Evolutionary conservation across 495 filamentous ascomycete genomes (phyloP).

Genomic region (Podospora pseudoanserina): DNA sequence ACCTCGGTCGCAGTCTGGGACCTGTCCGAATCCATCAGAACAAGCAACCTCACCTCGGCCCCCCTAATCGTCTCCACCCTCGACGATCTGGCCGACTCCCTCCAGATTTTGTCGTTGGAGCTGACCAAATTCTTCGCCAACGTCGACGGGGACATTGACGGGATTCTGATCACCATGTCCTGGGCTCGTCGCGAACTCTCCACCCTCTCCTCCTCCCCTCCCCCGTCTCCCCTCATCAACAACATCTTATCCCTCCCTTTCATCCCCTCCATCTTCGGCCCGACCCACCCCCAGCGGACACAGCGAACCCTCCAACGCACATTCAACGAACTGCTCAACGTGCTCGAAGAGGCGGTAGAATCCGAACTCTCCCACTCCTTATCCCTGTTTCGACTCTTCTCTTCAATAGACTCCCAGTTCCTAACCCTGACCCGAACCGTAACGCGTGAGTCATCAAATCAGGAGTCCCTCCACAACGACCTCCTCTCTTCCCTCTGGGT

Average conservation of each 20-base stretch:
- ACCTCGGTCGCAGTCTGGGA: slow-evolving; percentile 91
- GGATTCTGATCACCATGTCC: slow-evolving; percentile 88
- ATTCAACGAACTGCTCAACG: slow-evolving; percentile 81
- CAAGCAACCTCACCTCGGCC: slow-evolving; percentile 84
- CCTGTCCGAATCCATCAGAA: slow-evolving; percentile 78
- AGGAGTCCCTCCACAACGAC: slow-evolving; percentile 74
- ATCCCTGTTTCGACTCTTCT: slow-evolving; percentile 76
- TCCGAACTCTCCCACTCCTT: slow-evolving; percentile 74
- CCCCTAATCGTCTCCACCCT: slow-evolving; percentile 80
- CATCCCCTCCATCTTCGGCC: slow-evolving; percentile 70
- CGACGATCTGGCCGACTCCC: slow-evolving; percentile 74
- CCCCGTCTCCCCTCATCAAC: slow-evolving; percentile 70
- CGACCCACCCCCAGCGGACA: slow-evolving; percentile 73
- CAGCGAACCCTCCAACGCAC: slow-evolving; percentile 74
- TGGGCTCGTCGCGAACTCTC: slow-evolving; percentile 82
- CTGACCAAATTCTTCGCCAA: slow-evolving; percentile 85
- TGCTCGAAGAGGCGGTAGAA: slow-evolving; percentile 83
- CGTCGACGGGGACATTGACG: slow-evolving; percentile 87
- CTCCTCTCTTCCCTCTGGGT: slow-evolving; percentile 83
- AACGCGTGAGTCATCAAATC: slow-evolving; percentile 71
- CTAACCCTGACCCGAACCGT: slow-evolving; percentile 83
- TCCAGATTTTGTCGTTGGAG: slow-evolving; percentile 76
- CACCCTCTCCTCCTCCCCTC: slow-evolving; percentile 46
- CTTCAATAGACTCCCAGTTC: slow-evolving; percentile 83
- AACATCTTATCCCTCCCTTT: slow-evolving; percentile 64